These are phyloP conservation scores for Meyerozyma smithsonii DNA, from an alignment of 1,139 yeast species.

Conservation along the genomic window DNA sequence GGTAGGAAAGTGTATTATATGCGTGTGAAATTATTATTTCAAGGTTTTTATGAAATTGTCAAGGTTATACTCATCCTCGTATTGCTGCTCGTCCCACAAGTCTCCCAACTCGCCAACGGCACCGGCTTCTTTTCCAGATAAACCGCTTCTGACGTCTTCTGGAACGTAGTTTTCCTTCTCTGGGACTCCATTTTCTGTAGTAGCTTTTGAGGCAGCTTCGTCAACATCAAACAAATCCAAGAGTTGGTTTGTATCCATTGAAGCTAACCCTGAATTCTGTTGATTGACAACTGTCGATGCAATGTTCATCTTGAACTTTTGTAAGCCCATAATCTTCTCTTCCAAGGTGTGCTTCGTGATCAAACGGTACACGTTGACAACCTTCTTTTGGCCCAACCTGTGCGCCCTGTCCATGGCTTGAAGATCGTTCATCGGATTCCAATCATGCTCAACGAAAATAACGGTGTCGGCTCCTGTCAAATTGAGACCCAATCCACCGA, in stretches of 20 bases:
- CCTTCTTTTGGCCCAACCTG: constrained; percentile 95
- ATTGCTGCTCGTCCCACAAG: constrained; percentile 93
- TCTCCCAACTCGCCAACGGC: constrained; percentile 89
- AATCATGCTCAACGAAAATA: constrained; percentile 96
- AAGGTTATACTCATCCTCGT: constrained; percentile 92
- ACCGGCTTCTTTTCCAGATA: constrained; percentile 59
- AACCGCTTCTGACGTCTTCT: constrained; percentile 59
- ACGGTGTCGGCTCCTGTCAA: constrained; percentile 99
- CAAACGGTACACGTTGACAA: constrained; percentile 89
- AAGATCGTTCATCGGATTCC: constrained; percentile 99
- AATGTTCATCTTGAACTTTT: constrained; percentile 93
- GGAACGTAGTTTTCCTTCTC: constrained; percentile 30
- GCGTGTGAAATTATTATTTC: no score
- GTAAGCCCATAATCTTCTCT: constrained; percentile 97
- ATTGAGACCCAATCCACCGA: constrained; percentile 96
- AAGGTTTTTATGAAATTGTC: constrained; percentile 87
- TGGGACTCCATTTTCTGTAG: constrained; percentile 23
- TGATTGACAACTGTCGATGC: constrained; percentile 96
- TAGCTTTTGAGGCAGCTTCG: constrained; percentile 43
- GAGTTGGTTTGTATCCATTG: constrained; percentile 96
- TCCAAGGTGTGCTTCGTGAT: constrained; percentile 92
- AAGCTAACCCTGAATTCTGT: constrained; percentile 88
- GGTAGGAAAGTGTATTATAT: no score
- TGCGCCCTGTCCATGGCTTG: constrained; percentile 99
- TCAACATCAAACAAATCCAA: constrained; percentile 83